Evolutionary conservation across 2,329 filamentous ascomycete species (phyloP), one percentile per base, ranked within the genome.

Genomic region (Ophiocordyceps camponoti-saundersi): DNA sequence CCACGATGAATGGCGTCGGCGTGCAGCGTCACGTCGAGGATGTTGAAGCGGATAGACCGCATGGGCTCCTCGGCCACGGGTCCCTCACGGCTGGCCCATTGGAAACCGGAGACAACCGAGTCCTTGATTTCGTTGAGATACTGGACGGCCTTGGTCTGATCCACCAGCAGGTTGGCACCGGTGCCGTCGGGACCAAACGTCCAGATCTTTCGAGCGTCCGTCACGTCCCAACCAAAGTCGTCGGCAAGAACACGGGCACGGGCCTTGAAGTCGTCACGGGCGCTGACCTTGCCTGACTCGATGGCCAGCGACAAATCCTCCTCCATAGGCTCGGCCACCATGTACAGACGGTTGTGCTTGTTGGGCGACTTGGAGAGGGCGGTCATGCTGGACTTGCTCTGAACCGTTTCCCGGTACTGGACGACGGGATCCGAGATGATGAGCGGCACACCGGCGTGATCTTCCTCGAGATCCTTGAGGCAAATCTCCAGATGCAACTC

Each of bases 61-160:
- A 98, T 90, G 61, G 92, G 92, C 81, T 98, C 92, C 74, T 98
- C 92, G 59, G 85, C 89, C 65, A 98, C 72, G 62, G 92, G 92
- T 76, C 92, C 92, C 79, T 98, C 92, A 66, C 90, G 84, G 60
- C 86, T 87, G 57, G 92, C 92, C 92, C 92, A 98, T 73, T 98
- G 92, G 88, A 98, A 98, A 82, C 92, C 92, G 59, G 92, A 96
- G 65, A 96, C 89, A 59, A 96, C 83, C 52, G 90, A 96, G 67
- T 98, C 92, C 85, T 98, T 98, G 82, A 98, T 98, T 85, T 98
- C 92, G 77, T 87, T 92, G 65, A 98, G 80, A 82, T 96, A 98
- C 78, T 98, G 92, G 57, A 98, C 92, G 60, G 92, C 92, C 86
- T 96, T 98, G 79, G 90, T 95, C 83, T 96, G 92, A 73, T 98